Evolutionary conservation across 2,329 filamentous ascomycete species (phyloP), one percentile per base, ranked within the genome.

Genomic region (Leptodontidium sp.): DNA sequence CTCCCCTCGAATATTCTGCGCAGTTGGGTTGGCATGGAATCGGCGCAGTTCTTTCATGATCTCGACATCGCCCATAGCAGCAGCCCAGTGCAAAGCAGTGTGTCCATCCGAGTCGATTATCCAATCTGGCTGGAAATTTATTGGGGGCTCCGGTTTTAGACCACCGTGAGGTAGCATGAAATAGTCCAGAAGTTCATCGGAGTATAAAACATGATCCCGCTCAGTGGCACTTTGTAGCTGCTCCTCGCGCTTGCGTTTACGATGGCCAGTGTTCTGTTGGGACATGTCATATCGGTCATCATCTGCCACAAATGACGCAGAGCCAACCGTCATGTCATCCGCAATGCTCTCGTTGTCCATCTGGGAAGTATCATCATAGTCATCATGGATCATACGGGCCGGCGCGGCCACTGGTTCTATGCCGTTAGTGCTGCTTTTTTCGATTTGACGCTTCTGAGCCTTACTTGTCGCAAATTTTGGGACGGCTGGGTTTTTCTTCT

Each of bases 81-180:
- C 94, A 21, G 94, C 96, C 96, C 96, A 99, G 78, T 99, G 96
- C 73, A 99, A 87, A 6, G 95, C 94, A 2, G 94, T 97, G 77
- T 98, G 94, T 11, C 91, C 91, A 75, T 97, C 94, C 53, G 94
- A 92, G 78, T 99, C 96, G 71, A 99, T 98, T n/a, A 91, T 86
- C 79, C 93, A 92, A 80, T 99, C 92, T 6, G 97, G 90, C 77
- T 97, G 91, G 76, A 97, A 97, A 78, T 93, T 91, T 43, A 89
- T 84, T 0, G 96, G 96, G 2, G 95, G 94, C 70, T 93, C 89
- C 6, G 72, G 72, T 32, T 69, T 1, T 94, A 94, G 47, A 90
- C 88, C 66, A 68, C 91, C 90, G 79, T 93, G 91, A 63, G 92
- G 89, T 55, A 95, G 90, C 82, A 98, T 91, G 77, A 98, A 99